Percentiles rank a stretch among this genome's conserved stretches.
phyloP scores from a whole-genome alignment of 225 moss, liverwort and hornwort genomes.

The Bryoerythrophyllum caledonicum region DNA sequence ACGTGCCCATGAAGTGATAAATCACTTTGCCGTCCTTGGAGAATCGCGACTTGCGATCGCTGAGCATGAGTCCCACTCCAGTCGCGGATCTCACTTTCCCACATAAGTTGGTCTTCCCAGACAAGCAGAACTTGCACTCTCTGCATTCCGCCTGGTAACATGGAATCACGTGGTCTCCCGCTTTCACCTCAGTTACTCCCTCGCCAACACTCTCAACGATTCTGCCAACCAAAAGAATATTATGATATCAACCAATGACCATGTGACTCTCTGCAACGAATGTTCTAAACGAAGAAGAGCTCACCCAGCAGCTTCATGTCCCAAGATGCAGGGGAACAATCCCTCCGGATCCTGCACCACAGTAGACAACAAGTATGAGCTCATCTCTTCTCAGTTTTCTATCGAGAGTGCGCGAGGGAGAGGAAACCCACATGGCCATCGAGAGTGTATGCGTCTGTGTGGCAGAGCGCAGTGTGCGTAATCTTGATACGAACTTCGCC shows the following conservation, averaged over 20 bases:
- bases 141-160: slow-evolving; percentile 71
- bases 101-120: slow-evolving; percentile 68
- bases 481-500: slow-evolving; percentile 74
- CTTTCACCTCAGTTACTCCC: slow-evolving; percentile 61
- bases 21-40: slow-evolving; percentile 59
- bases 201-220: slow-evolving; percentile 72
- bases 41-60: slow-evolving; percentile 60
- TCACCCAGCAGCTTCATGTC: slow-evolving; percentile 78
- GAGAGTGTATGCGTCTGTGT: slow-evolving; percentile 62
- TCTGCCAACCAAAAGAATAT: slow-evolving; percentile 30
- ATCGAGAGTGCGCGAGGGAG: slow-evolving; percentile 10
- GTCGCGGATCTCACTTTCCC: slow-evolving; percentile 63
- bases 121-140: slow-evolving; percentile 72
- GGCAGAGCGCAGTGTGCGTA: slow-evolving; percentile 59
- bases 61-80: slow-evolving; percentile 66
- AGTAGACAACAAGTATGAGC: background rate
- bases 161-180: slow-evolving; percentile 70
- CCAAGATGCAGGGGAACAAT: slow-evolving; percentile 73
- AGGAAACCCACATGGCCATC: slow-evolving; percentile 56
- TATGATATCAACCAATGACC: background rate
- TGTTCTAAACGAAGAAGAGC: slow-evolving; percentile 8
- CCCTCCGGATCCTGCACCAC: slow-evolving; percentile 66
- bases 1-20: slow-evolving; percentile 73
- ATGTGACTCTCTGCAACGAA: background rate
- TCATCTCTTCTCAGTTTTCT: background rate